These are phyloP conservation scores for Taphrina communis DNA, from an alignment of 1,139 yeast species.

Conservation along the genomic window DNA sequence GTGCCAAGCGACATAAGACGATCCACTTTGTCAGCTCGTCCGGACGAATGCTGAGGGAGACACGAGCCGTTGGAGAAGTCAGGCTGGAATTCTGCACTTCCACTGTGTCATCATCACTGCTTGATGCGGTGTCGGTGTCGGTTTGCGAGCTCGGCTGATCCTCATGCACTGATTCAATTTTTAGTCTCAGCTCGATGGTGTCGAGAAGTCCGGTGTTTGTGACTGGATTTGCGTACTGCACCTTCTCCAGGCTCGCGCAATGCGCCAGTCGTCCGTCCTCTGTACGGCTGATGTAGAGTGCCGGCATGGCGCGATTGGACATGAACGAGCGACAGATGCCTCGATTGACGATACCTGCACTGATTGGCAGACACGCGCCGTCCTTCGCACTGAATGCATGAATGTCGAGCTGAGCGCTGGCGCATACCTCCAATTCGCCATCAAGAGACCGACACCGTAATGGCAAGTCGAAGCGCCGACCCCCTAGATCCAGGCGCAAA, in stretches of 20 bases:
- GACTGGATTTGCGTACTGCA: slow-evolving; percentile 20
- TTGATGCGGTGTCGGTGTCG: not conserved
- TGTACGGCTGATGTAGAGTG: not conserved
- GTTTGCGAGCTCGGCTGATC: not conserved
- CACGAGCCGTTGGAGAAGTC: not conserved
- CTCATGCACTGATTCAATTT: not conserved
- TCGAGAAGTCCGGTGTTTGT: slow-evolving; percentile 23
- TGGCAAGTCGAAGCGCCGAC: slow-evolving; percentile 14
- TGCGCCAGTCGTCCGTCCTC: not conserved
- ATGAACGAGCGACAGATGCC: slow-evolving; percentile 16
- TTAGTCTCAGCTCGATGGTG: slow-evolving; percentile 13
- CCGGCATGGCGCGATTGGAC: slow-evolving; percentile 12
- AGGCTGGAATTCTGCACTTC: not conserved
- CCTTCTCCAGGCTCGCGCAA: not conserved
- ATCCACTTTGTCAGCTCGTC: slow-evolving; percentile 22
- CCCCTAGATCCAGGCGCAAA: slow-evolving; percentile 4
- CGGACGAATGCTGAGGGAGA: slow-evolving; percentile 5
- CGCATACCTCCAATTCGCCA: not conserved
- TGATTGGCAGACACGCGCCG: slow-evolving; percentile 10
- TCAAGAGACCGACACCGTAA: not conserved
- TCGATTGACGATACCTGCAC: slow-evolving; percentile 23
- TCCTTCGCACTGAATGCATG: not conserved
- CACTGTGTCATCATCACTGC: not conserved
- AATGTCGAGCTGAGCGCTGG: not conserved
- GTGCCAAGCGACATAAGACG: slow-evolving; percentile 25